Base-by-base conservation (phyloP, 768 basidiomycete genomes). In the Vishniacozyma victoriae region DNA sequence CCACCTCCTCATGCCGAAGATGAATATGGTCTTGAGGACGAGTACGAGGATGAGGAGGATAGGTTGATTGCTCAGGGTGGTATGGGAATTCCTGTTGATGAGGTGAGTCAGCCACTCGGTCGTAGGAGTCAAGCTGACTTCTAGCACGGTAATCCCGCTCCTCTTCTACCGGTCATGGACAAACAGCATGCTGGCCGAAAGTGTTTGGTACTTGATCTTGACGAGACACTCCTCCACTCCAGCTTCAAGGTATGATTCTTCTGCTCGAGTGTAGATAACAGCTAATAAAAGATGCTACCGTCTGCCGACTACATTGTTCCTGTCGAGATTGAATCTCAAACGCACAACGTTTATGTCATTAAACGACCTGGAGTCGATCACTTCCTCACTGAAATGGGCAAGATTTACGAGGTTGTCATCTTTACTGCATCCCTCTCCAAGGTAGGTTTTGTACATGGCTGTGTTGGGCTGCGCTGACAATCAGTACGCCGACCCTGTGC, bases 341-440 rank as follows among this genome's bases (percentile, higher is more conserved):
- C 86, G 80, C 95, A 99, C 72, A 96, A 99, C 66, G 91, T 97
- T 57, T 96, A 97, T 74, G 95, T 97, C 41, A 87, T 97, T 73
- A 97, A 97, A 73, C 85, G 95, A 42, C 95, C 95, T 7, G 95
- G 95, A 14, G 95, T 99, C 14, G 95, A 99, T 70, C 85, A 83
- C 67, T 99, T 97, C 73, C 75, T 99, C 69, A 87, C 87, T 76
- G 85, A 83, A 75, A 99, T 97, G 95, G 95, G 95, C 29, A 91
- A 97, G 72, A 83, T 96, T 37, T 99, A 93, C 69, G 95, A 99
- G 73, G 78, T 99, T 41, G 93, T 99, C 25, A 87, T 99, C 9
- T 99, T 97, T 72, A 99, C 95, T 5, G 95, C 95, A 6, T 92
- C 88, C 74, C 73, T 99, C 49, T 92, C 89, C 80, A 99, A 97